Evolutionary conservation across 495 filamentous ascomycete species (phyloP).

Genomic region (Tricharina praecox): DNA sequence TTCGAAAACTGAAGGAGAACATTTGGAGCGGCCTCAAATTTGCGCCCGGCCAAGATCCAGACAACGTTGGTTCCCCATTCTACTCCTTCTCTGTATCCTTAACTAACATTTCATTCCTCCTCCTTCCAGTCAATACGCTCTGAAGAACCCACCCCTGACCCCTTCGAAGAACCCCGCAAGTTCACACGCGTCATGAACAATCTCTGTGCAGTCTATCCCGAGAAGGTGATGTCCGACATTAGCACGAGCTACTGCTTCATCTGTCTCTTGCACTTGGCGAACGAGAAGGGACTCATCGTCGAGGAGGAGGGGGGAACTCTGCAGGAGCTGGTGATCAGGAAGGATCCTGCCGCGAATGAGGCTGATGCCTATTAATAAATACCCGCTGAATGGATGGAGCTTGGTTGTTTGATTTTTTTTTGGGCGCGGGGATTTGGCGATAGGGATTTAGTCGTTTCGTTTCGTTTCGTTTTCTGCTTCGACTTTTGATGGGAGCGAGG

Average conservation of each 20-base stretch:
- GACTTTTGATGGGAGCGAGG: too few species aligned
- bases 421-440: too few species aligned
- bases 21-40: slow-evolving; percentile 82
- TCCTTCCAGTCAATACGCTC: too few species aligned
- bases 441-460: too few species aligned
- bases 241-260: slow-evolving; percentile 97
- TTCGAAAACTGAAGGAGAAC: slow-evolving; percentile 81
- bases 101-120: background rate
- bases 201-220: slow-evolving; percentile 69
- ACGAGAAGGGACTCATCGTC: slow-evolving; percentile 81
- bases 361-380: slow-evolving; percentile 3
- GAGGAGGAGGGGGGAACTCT: slow-evolving; percentile 37
- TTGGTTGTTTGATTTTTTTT: too few species aligned
- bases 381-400: too few species aligned
- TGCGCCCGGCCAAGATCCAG: slow-evolving; percentile 23
- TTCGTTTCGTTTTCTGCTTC: too few species aligned
- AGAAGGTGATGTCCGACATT: slow-evolving; percentile 75
- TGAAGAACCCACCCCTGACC: too few species aligned
- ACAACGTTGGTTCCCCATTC: background rate
- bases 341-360: slow-evolving; percentile 35
- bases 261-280: slow-evolving; percentile 84
- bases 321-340: slow-evolving; percentile 40
- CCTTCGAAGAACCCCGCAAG: slow-evolving; percentile 29
- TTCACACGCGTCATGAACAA: slow-evolving; percentile 86
- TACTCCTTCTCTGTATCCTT: background rate